Evolutionary conservation across 2,329 filamentous ascomycete genomes (phyloP).

Genomic region (Aspergillus felis): DNA sequence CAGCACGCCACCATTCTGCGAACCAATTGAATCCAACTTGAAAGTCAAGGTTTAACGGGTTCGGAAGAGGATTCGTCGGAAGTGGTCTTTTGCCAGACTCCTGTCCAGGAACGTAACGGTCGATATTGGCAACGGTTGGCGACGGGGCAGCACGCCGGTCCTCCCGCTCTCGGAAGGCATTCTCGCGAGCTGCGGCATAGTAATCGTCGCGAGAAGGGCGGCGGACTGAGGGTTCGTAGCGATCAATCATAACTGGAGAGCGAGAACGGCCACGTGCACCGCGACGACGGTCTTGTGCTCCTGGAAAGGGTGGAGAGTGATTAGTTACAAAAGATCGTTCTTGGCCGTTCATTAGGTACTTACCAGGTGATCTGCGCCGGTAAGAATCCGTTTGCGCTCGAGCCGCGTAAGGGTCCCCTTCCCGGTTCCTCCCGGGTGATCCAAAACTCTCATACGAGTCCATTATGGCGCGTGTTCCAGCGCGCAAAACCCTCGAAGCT

Average conservation of each 20-base stretch:
- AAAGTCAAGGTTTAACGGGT: constrained; percentile 60
- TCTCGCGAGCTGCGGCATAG: constrained; percentile 44
- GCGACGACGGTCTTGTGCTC: constrained; percentile 42
- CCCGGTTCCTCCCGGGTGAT: constrained; percentile 42
- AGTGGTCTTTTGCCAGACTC: constrained; percentile 51
- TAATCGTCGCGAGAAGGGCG: constrained; percentile 56
- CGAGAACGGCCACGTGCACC: constrained; percentile 51
- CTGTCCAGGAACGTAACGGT: constrained; percentile 63
- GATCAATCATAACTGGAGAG: constrained; percentile 59
- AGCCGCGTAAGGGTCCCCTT: constrained; percentile 37
- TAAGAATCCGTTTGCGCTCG: constrained; percentile 37
- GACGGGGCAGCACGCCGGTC: constrained; percentile 56
- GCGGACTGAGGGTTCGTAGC: constrained; percentile 57
- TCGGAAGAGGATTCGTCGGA: constrained; percentile 55
- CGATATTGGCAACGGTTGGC: constrained; percentile 55
- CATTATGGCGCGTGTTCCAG: constrained; percentile 26
- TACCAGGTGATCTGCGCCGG: constrained; percentile 47
- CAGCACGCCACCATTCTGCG: constrained; percentile 64
- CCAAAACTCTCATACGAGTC: constrained; percentile 46
- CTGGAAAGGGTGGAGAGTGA: constrained; percentile 10
- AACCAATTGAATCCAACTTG: constrained; percentile 67
- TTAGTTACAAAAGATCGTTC: neutral
- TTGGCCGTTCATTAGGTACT: constrained; percentile 11
- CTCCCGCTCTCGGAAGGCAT: constrained; percentile 51
- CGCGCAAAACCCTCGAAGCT: neutral